A percentile compares a stretch with the other conserved stretches of the same genome.
Conservation (phyloP, 148 eudicot species). For the Persicaria tinctoria region DNA sequence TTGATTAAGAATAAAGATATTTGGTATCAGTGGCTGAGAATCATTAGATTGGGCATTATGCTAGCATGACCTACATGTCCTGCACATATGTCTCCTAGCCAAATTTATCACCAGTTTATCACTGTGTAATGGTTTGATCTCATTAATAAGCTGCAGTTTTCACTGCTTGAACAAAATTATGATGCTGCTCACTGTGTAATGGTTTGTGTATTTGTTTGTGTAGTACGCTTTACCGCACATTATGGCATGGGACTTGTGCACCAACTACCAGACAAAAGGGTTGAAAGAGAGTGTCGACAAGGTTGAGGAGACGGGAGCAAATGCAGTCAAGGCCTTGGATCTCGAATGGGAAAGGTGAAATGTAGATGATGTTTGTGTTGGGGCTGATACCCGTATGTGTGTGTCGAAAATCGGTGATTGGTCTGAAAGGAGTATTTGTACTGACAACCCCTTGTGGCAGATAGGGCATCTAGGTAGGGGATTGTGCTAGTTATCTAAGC, state of each 20-base stretch:
- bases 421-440: no score
- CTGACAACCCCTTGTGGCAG: no score
- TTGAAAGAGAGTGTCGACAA: not conserved
- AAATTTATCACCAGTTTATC: not conserved
- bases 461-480: no score
- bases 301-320: constrained; percentile 16
- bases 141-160: not conserved
- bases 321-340: constrained; percentile 17
- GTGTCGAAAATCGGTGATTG: no score
- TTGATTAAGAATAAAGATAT: not conserved
- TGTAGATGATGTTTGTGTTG: no score
- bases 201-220: constrained; percentile 8
- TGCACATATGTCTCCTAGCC: not conserved
- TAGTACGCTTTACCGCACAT: constrained; percentile 59
- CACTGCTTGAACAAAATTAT: not conserved
- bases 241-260: constrained; percentile 43
- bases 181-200: not conserved
- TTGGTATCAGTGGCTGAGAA: not conserved
- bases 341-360: constrained; percentile 48
- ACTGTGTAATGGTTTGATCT: not conserved
- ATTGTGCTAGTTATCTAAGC: no score
- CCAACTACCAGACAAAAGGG: constrained; percentile 15
- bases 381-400: no score
- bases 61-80: not conserved
- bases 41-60: not conserved